Conservation (phyloP, 2,329 filamentous ascomycete species). For the Berkeleyomyces basicola region DNA sequence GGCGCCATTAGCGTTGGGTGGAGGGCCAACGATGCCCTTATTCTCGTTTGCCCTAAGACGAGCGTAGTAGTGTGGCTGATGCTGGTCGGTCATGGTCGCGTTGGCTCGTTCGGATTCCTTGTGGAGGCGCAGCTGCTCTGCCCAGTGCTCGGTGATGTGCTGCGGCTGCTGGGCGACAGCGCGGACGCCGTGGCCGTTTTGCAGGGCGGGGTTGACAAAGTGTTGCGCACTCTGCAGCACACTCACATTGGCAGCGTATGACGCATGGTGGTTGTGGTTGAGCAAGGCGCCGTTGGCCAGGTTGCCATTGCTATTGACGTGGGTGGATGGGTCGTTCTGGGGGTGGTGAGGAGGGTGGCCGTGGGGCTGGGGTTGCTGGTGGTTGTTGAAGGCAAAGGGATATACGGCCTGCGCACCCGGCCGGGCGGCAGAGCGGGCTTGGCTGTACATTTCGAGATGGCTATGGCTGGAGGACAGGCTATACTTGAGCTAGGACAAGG, state of each 20-base stretch:
- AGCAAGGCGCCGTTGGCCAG: constrained; percentile 29
- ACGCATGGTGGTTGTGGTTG: constrained; percentile 12
- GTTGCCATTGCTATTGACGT: constrained; percentile 33
- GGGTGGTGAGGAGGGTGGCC: constrained; percentile 49
- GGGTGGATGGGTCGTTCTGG: constrained; percentile 36
- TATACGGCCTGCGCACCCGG: constrained; percentile 11
- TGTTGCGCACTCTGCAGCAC: constrained; percentile 8
- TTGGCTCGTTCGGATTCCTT: constrained; percentile 60
- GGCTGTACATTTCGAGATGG: neutral
- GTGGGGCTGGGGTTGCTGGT: constrained; percentile 38
- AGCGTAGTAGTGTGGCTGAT: constrained; percentile 55
- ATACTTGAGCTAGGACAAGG: too few species aligned
- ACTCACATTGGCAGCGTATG: constrained; percentile 8
- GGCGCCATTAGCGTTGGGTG: constrained; percentile 28
- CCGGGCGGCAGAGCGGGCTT: constrained; percentile 8
- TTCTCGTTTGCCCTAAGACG: constrained; percentile 54
- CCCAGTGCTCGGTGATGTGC: constrained; percentile 57
- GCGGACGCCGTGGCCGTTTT: constrained; percentile 38
- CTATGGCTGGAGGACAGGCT: too few species aligned
- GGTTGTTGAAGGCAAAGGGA: constrained; percentile 55
- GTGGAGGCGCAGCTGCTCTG: constrained; percentile 66
- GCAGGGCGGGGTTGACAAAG: constrained; percentile 22
- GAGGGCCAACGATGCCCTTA: constrained; percentile 41
- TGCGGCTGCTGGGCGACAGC: constrained; percentile 34
- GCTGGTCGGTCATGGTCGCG: constrained; percentile 52